Evolutionary conservation across 306 rosid species (phyloP).

Genomic region (Prunus fruticosa): DNA sequence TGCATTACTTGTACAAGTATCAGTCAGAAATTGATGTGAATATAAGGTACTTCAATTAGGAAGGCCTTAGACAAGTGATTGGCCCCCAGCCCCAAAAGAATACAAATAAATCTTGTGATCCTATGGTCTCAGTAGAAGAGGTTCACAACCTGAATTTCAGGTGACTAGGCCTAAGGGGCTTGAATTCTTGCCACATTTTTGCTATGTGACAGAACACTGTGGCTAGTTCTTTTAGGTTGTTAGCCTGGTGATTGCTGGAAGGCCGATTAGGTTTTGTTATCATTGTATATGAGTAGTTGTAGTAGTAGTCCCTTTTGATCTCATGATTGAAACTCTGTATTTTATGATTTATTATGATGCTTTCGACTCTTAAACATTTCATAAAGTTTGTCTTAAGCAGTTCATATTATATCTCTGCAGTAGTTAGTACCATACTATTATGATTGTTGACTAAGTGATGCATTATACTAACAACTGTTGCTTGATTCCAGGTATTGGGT

Average conservation of each 20-base stretch:
- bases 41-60: not conserved
- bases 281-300: not conserved
- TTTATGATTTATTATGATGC: not conserved
- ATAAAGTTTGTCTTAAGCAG: not conserved
- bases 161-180: not conserved
- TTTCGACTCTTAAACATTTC: not conserved
- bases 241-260: not conserved
- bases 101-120: not conserved
- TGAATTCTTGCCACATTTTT: not conserved
- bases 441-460: slow-evolving; percentile 14
- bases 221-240: not conserved
- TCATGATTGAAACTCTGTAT: not conserved
- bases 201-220: too few relatives aligned
- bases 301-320: not conserved
- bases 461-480: not conserved
- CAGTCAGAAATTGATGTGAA: not conserved
- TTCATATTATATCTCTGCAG: not conserved
- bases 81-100: not conserved
- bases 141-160: not conserved
- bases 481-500: slow-evolving; percentile 73
- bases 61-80: not conserved
- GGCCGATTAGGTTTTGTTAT: not conserved
- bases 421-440: not conserved
- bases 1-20: not conserved
- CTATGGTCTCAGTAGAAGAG: not conserved